Evolutionary conservation across 2,329 filamentous ascomycete species (phyloP).

Genomic region (Coniella vitis): DNA sequence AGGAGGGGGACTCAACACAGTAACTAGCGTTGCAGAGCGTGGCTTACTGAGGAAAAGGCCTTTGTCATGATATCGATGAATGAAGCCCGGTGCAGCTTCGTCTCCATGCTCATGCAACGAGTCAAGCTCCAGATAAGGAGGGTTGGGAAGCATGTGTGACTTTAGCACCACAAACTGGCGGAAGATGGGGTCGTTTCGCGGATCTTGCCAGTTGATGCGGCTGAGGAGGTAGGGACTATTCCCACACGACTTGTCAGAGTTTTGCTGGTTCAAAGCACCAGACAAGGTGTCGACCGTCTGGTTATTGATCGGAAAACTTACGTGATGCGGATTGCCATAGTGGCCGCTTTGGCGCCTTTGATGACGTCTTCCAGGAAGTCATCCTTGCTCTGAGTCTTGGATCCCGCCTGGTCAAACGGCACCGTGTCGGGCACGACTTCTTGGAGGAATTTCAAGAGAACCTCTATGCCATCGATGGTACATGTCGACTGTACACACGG

Average conservation of each 20-base stretch:
- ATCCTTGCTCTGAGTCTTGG: constrained; percentile 37
- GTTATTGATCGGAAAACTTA: constrained; percentile 11
- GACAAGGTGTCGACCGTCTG: too few relatives aligned
- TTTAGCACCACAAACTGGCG: constrained; percentile 53
- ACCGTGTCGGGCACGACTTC: constrained; percentile 43
- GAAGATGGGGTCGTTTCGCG: constrained; percentile 52
- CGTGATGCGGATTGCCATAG: constrained; percentile 56
- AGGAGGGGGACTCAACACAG: not conserved
- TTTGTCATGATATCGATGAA: constrained; percentile 59
- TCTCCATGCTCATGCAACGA: constrained; percentile 52
- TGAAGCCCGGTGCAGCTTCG: constrained; percentile 48
- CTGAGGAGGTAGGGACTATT: constrained; percentile 50
- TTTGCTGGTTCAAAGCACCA: not conserved
- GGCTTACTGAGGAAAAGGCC: constrained; percentile 51
- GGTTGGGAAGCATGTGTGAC: constrained; percentile 46
- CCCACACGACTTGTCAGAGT: not conserved
- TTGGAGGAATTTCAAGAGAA: constrained; percentile 42
- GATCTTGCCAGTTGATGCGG: constrained; percentile 51
- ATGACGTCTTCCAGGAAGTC: constrained; percentile 49
- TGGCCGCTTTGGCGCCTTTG: constrained; percentile 43
- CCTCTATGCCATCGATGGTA: constrained; percentile 39
- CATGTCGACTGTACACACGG: constrained; percentile 24
- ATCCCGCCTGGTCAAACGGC: constrained; percentile 27
- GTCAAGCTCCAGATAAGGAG: constrained; percentile 47
- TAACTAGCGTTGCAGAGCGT: not conserved